Evolutionary conservation across 2,329 filamentous ascomycete genomes (phyloP).

Genomic region (Dendrostoma leiphaemia): DNA sequence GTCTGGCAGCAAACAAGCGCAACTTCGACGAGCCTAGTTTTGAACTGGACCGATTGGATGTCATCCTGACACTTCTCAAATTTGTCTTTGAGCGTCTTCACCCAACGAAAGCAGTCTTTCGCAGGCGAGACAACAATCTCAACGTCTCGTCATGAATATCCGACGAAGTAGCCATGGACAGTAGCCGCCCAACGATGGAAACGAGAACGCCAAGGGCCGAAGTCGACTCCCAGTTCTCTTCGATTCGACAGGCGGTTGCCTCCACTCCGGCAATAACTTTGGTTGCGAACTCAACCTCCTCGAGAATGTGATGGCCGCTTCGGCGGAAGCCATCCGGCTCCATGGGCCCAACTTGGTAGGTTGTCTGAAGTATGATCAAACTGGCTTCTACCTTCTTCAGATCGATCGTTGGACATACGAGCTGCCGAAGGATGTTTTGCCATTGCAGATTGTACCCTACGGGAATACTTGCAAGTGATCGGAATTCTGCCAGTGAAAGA

Average conservation of each 20-base stretch:
- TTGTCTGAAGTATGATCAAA: constrained; percentile 46
- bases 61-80: constrained; percentile 23
- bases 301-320: constrained; percentile 34
- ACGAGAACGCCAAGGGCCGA: constrained; percentile 38
- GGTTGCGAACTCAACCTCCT: constrained; percentile 31
- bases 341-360: constrained; percentile 44
- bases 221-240: constrained; percentile 51
- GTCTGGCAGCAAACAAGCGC: constrained; percentile 41
- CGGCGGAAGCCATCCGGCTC: constrained; percentile 24
- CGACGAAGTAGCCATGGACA: constrained; percentile 34
- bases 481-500: constrained; percentile 53
- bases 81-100: constrained; percentile 30
- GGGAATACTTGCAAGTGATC: constrained; percentile 47
- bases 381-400: constrained; percentile 48
- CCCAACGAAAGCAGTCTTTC: constrained; percentile 40
- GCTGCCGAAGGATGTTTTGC: constrained; percentile 52
- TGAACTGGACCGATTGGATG: constrained; percentile 29
- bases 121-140: constrained; percentile 28
- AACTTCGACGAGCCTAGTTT: constrained; percentile 34
- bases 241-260: constrained; percentile 31
- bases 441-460: constrained; percentile 50
- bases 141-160: constrained; percentile 27
- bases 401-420: constrained; percentile 46
- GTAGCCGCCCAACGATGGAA: constrained; percentile 38
- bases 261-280: constrained; percentile 32